Evolutionary conservation across 2,329 filamentous ascomycete genomes (phyloP).

Genomic region (Arthrinium puccinioides): DNA sequence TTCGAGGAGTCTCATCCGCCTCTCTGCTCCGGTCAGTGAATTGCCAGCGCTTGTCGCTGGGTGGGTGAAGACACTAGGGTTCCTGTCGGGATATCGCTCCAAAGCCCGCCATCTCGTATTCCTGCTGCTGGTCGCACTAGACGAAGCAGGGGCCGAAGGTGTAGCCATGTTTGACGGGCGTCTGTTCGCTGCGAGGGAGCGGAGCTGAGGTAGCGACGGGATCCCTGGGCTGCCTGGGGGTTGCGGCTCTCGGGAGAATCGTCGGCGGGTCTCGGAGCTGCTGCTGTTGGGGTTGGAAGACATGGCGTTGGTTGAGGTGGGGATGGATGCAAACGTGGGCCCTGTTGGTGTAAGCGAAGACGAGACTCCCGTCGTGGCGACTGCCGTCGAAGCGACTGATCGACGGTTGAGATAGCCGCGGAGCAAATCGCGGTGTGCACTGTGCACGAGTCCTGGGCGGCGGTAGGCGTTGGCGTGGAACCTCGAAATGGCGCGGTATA

Average conservation of each 20-base stretch:
- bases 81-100: slow-evolving; percentile 11
- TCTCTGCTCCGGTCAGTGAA: too few relatives aligned
- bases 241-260: slow-evolving; percentile 27
- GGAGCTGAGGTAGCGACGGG: slow-evolving; percentile 29
- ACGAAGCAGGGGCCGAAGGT: slow-evolving; percentile 15
- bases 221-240: slow-evolving; percentile 9
- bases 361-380: slow-evolving; percentile 5
- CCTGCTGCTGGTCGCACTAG: slow-evolving; percentile 2
- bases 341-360: slow-evolving; percentile 6
- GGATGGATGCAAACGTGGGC: neutral
- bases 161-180: slow-evolving; percentile 15
- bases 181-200: slow-evolving; percentile 22
- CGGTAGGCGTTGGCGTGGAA: slow-evolving; percentile 27
- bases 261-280: slow-evolving; percentile 23
- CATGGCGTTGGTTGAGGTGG: slow-evolving; percentile 20
- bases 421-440: slow-evolving; percentile 12
- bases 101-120: slow-evolving; percentile 12
- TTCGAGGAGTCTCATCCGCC: too few relatives aligned
- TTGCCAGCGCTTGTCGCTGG: neutral
- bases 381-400: slow-evolving; percentile 12
- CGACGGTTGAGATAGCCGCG: slow-evolving; percentile 16
- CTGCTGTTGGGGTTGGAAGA: slow-evolving; percentile 23
- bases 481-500: slow-evolving; percentile 34
- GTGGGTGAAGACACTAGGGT: neutral
- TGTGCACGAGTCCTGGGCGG: slow-evolving; percentile 13